Conservation (phyloP, 345 rosid species). For the Citrus maxima region DNA sequence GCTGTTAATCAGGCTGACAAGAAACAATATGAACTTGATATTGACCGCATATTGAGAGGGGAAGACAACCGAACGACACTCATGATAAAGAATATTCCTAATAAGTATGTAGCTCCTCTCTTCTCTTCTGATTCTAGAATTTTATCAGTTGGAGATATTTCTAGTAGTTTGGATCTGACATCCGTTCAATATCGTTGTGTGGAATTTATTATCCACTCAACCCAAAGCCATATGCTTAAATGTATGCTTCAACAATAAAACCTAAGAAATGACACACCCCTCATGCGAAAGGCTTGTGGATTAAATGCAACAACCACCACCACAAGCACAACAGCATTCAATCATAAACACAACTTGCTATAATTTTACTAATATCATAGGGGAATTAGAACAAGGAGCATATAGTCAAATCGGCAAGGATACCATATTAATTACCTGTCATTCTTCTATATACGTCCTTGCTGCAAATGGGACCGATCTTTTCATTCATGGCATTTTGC, state of each 20-base stretch:
- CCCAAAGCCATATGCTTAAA: not conserved
- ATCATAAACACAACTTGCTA: not conserved
- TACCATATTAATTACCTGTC: not conserved
- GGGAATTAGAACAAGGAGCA: not conserved
- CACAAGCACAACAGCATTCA: not conserved
- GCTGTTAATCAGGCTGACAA: conserved; percentile 45
- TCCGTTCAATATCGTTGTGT: not conserved
- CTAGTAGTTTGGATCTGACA: not conserved
- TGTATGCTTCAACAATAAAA: not conserved
- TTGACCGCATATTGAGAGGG: conserved; percentile 52
- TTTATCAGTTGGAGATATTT: not conserved
- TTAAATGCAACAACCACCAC: not conserved
- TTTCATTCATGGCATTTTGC: not conserved
- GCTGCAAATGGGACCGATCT: not conserved
- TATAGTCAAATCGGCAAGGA: not conserved
- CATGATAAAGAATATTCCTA: conserved; percentile 80
- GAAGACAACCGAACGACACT: conserved; percentile 65
- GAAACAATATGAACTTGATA: conserved; percentile 63
- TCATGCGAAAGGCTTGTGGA: not conserved
- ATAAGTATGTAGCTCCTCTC: conserved; percentile 45
- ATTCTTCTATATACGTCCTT: not conserved
- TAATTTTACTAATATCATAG: not conserved
- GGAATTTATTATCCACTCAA: conserved; percentile 3
- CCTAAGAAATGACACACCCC: not conserved
- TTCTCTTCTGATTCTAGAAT: not conserved